A percentile compares a stretch with the other conserved stretches of the same genome.
phyloP scores from a whole-genome alignment of 2,329 filamentous ascomycete genomes.

The Fusarium sulawesiense region DNA sequence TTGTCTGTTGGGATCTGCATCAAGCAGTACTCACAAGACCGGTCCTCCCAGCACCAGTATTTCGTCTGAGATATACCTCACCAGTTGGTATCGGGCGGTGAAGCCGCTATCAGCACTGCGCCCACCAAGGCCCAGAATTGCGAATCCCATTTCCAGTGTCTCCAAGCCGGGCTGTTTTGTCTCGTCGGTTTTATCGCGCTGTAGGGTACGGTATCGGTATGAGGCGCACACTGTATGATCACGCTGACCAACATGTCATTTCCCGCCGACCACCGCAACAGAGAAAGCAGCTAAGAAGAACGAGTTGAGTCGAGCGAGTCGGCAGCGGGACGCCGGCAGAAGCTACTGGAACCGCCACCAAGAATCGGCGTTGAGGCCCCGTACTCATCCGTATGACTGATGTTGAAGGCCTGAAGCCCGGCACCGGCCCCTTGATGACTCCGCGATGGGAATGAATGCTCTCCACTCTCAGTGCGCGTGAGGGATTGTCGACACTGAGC shows the following conservation, averaged over 20 bases:
- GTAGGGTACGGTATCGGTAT: conserved; percentile 17
- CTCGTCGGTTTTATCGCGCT: neutral
- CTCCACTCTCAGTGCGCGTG: conserved; percentile 32
- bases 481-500: conserved; percentile 24
- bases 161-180: conserved; percentile 19
- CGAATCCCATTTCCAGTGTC: conserved; percentile 33
- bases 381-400: conserved; percentile 39
- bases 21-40: conserved; percentile 26
- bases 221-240: conserved; percentile 40
- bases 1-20: conserved; percentile 43
- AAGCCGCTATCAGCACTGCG: conserved; percentile 39
- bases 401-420: conserved; percentile 24
- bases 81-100: conserved; percentile 38
- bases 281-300: conserved; percentile 3
- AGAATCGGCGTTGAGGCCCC: conserved; percentile 32
- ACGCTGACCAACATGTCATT: conserved; percentile 46
- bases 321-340: conserved; percentile 31
- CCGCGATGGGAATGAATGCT: conserved; percentile 24
- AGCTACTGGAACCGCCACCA: conserved; percentile 42
- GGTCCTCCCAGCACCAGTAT: conserved; percentile 21
- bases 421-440: conserved; percentile 40
- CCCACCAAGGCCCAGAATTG: conserved; percentile 38
- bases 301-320: conserved; percentile 5
- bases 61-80: conserved; percentile 31
- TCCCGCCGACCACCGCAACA: conserved; percentile 36